Base-by-base conservation (phyloP, 2,329 filamentous ascomycete genomes). In the Seiridium cupressi region DNA sequence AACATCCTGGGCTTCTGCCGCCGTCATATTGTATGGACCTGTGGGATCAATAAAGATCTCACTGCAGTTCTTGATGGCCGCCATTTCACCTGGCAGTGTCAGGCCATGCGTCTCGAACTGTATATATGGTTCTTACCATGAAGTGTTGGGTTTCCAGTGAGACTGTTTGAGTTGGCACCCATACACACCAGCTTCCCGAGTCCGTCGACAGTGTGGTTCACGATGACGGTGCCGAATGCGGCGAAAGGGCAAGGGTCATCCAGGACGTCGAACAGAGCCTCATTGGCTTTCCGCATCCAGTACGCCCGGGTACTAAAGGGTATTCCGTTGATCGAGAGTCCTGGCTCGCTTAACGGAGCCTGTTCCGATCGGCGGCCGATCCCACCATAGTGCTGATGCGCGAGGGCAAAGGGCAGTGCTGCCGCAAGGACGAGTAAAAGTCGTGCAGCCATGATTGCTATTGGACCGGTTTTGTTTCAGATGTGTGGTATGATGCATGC, bases 1-100 rank as follows among this genome's bases (percentile, higher is more conserved):
- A 0, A 82, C 83, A 3, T 65, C 68, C n/a, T 76, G 66, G 0
- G 80, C 76, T 58, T 79, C 74, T 7, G 66, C 54, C 0, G 76
- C 66, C 0, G 72, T 74, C 46, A 84, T 67, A 3, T 72, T 74
- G 68, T 81, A 83, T 0, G 71, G 70, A 1, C 81, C 81, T 3
- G 67, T 46, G 0, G 79, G 75, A 63, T 79, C 76, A 0, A 77
- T 80, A 9, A 85, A 72, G 55, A 84, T 72, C 3, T 64, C 57
- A 0, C 79, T 79, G 73, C 83, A 86, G 70, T 84, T 84, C 55
- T 74, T 75, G 55, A 85, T 85, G 10, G 80, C 81, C 3, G 78
- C 77, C 32, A 84, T 84, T 65, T 86, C 83, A 13, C 81, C 80
- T 79, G 51, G 11, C 9, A 44, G 31, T 26, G 18, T 26, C 18